Evolutionary conservation across 1,284 basidiomycete genomes (phyloP), one percentile per base, ranked within the genome.

Genomic region (Apiotrichum brassicae): DNA sequence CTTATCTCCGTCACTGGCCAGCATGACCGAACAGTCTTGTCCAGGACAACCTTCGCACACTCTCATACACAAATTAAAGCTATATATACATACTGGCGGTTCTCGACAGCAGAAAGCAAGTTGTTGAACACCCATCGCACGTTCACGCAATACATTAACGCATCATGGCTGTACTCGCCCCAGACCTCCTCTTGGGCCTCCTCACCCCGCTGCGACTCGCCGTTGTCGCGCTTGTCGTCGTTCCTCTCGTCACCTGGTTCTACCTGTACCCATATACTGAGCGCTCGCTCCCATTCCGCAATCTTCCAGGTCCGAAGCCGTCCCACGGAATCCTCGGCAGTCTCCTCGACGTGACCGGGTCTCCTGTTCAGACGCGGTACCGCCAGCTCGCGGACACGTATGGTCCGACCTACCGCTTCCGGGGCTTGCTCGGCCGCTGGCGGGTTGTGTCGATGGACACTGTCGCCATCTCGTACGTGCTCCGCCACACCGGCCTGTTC

Each of bases 391-490:
- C 28, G 3, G 33, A 46, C 13, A 24, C 41, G 20, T 55, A 57
- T 42, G 61, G 59, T 12, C 47, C 53, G 3, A 62, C 63, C 1
- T 43, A 53, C 30, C 57, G 60, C 9, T 63, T 63, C 49, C 54
- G 54, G 24, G 50, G 56, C 12, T 22, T 66, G 16, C 51, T 68
- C 18, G 60, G 59, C 26, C 25, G 28, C 6, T 58, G 53, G 34
- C 72, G 82, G 18, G 74, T 86, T 46, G 75, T 82, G 69, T 81
- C 81, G 16, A 78, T 76, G 34, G 84, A 86, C 65, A 78, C 79
- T 0, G 68, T 75, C 22, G 82, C 84, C 0, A 68, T 85, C 23
- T 74, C 78, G 4, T 77, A 84, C 55, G 79, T 86, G 45, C 77
- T 86, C 43, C 72, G 75, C 13, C 76, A 78, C 49, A 76, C 79